Conservation (phyloP, 352 stramenopile genomes). For the Lagenidium giganteum region DNA sequence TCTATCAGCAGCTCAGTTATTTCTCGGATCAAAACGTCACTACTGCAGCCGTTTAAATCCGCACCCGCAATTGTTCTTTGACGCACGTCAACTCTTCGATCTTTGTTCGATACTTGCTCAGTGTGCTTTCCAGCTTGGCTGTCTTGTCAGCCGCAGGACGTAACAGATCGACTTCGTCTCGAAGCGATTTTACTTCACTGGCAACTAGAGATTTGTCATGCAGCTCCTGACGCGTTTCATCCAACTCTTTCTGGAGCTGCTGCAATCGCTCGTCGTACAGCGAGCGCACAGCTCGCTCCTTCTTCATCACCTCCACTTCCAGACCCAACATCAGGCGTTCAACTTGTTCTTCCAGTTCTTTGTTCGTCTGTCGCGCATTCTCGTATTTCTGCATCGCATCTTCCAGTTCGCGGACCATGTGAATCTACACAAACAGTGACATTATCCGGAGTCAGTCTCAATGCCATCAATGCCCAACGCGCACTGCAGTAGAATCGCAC, state of each 20-base stretch:
- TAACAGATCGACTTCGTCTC: slow-evolving; percentile 70
- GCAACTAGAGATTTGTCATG: slow-evolving; percentile 26
- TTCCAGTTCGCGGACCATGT: slow-evolving; percentile 29
- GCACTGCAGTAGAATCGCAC: slow-evolving; percentile 4
- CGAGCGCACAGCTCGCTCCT: slow-evolving; percentile 40
- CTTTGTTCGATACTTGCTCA: slow-evolving; percentile 69
- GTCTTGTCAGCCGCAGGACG: slow-evolving; percentile 40
- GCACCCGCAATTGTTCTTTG: slow-evolving; percentile 52
- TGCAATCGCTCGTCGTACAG: slow-evolving; percentile 50
- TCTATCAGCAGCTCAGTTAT: slow-evolving; percentile 19
- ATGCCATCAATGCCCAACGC: background rate
- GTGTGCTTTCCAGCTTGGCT: slow-evolving; percentile 31
- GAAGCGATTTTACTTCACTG: slow-evolving; percentile 29
- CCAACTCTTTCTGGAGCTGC: slow-evolving; percentile 35
- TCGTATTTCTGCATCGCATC: slow-evolving; percentile 15
- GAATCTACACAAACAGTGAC: slow-evolving; percentile 19
- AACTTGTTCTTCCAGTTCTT: slow-evolving; percentile 23
- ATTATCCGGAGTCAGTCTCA: background rate
- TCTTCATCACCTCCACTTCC: slow-evolving; percentile 48
- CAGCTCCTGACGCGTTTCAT: slow-evolving; percentile 23
- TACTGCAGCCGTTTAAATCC: background rate
- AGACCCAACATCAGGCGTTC: slow-evolving; percentile 32
- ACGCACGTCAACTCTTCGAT: slow-evolving; percentile 50
- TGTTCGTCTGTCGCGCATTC: slow-evolving; percentile 23
- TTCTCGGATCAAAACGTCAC: background rate